Percentiles rank a stretch among this genome's conserved stretches.
Conservation (phyloP, 177 flowering plant species). For the Telopea speciosissima region DNA sequence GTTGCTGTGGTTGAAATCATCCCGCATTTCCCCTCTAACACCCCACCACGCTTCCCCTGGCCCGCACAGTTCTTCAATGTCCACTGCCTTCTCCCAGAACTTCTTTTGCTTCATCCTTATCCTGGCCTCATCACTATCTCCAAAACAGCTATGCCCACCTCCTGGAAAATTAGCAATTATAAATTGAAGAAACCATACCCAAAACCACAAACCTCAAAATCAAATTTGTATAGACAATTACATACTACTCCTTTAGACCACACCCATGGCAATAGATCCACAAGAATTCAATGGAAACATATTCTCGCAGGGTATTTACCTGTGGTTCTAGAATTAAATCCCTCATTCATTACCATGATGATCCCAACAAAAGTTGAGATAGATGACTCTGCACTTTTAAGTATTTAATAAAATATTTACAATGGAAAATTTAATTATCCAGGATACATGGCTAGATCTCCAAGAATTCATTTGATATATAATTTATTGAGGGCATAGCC, state of each 20-base stretch:
- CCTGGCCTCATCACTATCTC: slow-evolving; percentile 88
- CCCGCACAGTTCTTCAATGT: slow-evolving; percentile 74
- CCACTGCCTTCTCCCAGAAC: slow-evolving; percentile 97
- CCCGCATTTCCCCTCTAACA: slow-evolving; percentile 85
- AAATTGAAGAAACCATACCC: background rate
- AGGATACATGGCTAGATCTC: background rate
- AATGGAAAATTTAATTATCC: no score
- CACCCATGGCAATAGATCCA: background rate
- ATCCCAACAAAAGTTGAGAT: no score
- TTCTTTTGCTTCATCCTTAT: slow-evolving; percentile 57
- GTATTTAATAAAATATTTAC: no score
- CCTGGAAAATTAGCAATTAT: slow-evolving; percentile 35
- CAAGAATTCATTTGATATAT: background rate
- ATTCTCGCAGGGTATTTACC: background rate
- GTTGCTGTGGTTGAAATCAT: slow-evolving; percentile 80
- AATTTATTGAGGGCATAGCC: background rate
- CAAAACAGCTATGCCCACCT: slow-evolving; percentile 94
- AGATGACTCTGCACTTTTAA: no score
- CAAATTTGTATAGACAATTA: background rate
- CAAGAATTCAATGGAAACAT: background rate
- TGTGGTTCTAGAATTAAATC: no score
- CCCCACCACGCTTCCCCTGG: slow-evolving; percentile 94
- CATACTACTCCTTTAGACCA: background rate
- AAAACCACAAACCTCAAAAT: background rate
- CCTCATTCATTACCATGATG: no score